Base-by-base conservation (phyloP, 2,329 filamentous ascomycete species). In the Fusarium protoensiforme region DNA sequence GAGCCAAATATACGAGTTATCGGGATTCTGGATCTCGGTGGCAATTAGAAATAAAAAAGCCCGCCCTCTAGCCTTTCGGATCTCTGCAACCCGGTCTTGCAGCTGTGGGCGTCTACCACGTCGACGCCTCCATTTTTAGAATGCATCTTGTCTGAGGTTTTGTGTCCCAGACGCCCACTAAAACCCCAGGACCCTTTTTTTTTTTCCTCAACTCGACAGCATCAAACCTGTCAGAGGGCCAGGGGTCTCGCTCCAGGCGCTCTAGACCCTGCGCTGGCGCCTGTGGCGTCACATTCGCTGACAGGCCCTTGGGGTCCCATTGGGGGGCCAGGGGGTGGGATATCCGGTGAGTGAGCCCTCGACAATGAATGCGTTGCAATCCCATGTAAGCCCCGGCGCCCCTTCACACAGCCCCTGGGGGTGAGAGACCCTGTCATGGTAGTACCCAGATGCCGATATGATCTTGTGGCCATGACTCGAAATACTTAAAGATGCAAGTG, bases 341-440 rank as follows among this genome's bases (percentile, higher is more conserved):
- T 33, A n/a, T 46, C 14, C 33, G 31, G 54, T 57, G 56, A 35
- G 56, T 18, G n/a, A 9, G 31, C 16, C 16, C 39, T 22, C 35
- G 33, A 10, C 57, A 46, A 27, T 48, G 58, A 61, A 62, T 39
- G 43, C 43, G 60, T 54, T 29, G 59, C 59, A 54, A 22, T 22
- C 33, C 60, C 43, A 54, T 62, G 58, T 48, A 61, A 33, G 58
- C 53, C 31, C n/a, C n/a, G 11, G 18, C 10, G 20, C 43, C 59
- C 57, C 36, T 60, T 43, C 39, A 27, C 38, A 61, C 58, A 61
- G 38, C 58, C 58, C 38, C 58, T 46, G 27, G 58, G 58, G 43
- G 43, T 22, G 38, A 31, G 46, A 41, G 4, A 9, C 46, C 46
- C 24, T 22, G 20, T 46, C 31, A 53, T 61, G 27, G 43, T 27